Conservation (phyloP, 495 filamentous ascomycete species). For the Hypoxylon intermedium region DNA sequence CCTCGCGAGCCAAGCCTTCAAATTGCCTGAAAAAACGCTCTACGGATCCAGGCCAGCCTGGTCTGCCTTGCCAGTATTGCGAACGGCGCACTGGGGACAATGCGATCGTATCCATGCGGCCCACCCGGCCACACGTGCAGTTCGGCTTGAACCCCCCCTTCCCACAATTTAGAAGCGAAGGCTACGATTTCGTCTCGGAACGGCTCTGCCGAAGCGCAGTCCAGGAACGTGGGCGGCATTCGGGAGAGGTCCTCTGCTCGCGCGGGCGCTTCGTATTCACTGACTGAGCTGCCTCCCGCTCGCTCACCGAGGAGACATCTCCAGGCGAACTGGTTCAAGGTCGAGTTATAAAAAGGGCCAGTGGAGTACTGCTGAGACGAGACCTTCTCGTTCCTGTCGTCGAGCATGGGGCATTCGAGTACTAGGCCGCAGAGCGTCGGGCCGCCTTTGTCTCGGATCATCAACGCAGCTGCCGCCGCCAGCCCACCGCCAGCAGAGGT, state of each 20-base stretch:
- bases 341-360: conserved; percentile 46
- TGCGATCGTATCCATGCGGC: conserved; percentile 44
- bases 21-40: conserved; percentile 31
- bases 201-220: conserved; percentile 45
- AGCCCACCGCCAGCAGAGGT: conserved; percentile 48
- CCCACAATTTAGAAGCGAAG: conserved; percentile 47
- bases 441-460: conserved; percentile 43
- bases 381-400: conserved; percentile 44
- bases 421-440: conserved; percentile 43
- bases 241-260: conserved; percentile 42
- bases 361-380: conserved; percentile 41
- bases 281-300: conserved; percentile 35
- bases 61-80: conserved; percentile 40
- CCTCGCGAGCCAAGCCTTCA: conserved; percentile 27
- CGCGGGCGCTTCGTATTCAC: conserved; percentile 45
- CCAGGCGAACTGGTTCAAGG: conserved; percentile 44
- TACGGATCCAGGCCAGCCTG: conserved; percentile 44
- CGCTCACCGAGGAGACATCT: conserved; percentile 45
- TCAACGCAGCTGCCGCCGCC: conserved; percentile 43
- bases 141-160: conserved; percentile 43
- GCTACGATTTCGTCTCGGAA: conserved; percentile 49
- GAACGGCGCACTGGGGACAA: conserved; percentile 41
- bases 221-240: conserved; percentile 44
- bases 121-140: conserved; percentile 49
- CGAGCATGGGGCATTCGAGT: conserved; percentile 47